A percentile compares a stretch with the other conserved stretches of the same genome.
Conservation (phyloP, 345 rosid species). For the Laguncularia racemosa region DNA sequence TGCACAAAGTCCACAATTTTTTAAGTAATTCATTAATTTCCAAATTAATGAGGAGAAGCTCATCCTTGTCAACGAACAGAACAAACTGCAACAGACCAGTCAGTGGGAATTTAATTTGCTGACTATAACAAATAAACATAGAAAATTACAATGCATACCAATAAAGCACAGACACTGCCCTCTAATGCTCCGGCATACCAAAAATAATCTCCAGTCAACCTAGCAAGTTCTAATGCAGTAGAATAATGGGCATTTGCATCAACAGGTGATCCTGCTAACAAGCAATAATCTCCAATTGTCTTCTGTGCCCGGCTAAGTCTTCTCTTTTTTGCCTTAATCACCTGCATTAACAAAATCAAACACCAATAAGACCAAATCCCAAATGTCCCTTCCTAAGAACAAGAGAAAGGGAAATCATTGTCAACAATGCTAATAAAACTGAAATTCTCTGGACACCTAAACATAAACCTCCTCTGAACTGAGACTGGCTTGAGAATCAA, state of each 20-base stretch:
- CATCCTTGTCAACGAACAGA: no score
- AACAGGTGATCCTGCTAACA: slow-evolving; percentile 98
- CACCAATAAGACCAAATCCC: slow-evolving; percentile 11
- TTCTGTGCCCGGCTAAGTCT: slow-evolving; percentile 95
- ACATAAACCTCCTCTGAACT: slow-evolving; percentile 97
- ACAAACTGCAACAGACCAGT: no score
- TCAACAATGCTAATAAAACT: slow-evolving; percentile 5
- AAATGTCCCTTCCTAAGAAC: not conserved
- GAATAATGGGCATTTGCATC: slow-evolving; percentile 98
- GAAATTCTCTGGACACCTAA: slow-evolving; percentile 84
- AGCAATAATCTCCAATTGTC: slow-evolving; percentile 97
- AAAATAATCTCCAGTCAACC: slow-evolving; percentile 83
- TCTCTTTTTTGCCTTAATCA: slow-evolving; percentile 91
- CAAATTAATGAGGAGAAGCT: no score
- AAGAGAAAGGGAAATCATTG: not conserved
- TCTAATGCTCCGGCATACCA: slow-evolving; percentile 99
- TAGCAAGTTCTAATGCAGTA: slow-evolving; percentile 84
- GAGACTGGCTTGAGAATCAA: slow-evolving; percentile 98
- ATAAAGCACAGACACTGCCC: slow-evolving; percentile 89
- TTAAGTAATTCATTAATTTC: no score
- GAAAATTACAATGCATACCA: slow-evolving; percentile 36
- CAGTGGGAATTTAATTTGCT: no score
- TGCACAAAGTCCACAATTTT: no score
- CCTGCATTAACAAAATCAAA: slow-evolving; percentile 40
- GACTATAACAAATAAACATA: not conserved